phyloP scores from a whole-genome alignment of 805 yeast genomes.

The baker's yeast (Saccharomyces cerevisiae) region DNA sequence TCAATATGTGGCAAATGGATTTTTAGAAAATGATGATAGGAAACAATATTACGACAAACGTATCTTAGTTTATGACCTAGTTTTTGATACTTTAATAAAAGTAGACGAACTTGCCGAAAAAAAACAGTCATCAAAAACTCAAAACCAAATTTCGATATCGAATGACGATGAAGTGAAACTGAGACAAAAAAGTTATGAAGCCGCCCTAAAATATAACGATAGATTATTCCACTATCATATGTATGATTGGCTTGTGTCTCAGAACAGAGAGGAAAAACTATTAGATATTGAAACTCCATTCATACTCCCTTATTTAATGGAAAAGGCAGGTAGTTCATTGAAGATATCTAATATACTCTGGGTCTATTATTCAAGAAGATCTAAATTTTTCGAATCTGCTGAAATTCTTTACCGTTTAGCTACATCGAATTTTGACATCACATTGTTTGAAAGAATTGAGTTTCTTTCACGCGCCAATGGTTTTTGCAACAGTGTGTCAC shows the following conservation, averaged over 20 bases:
- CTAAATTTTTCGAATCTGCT: slow-evolving; percentile 77
- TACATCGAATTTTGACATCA: slow-evolving; percentile 59
- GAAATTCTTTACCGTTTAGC: slow-evolving; percentile 66
- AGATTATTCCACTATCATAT: slow-evolving; percentile 84
- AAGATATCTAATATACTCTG: slow-evolving; percentile 77
- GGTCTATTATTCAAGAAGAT: slow-evolving; percentile 80
- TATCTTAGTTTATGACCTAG: slow-evolving; percentile 54
- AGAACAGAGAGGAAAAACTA: slow-evolving; percentile 68
- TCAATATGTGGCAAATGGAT: slow-evolving; percentile 48
- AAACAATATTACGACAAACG: slow-evolving; percentile 45
- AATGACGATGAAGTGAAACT: slow-evolving; percentile 39
- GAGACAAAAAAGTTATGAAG: slow-evolving; percentile 64
- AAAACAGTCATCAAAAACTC: neutral
- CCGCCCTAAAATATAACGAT: slow-evolving; percentile 68
- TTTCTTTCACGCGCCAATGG: slow-evolving; percentile 87
- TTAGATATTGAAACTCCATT: slow-evolving; percentile 76
- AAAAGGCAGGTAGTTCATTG: slow-evolving; percentile 53
- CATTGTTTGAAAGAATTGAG: slow-evolving; percentile 71
- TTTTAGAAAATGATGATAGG: slow-evolving; percentile 43
- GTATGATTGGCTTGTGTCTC: slow-evolving; percentile 83
- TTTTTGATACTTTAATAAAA: slow-evolving; percentile 66
- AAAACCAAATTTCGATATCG: slow-evolving; percentile 9
- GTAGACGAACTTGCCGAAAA: slow-evolving; percentile 58
- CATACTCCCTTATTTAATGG: slow-evolving; percentile 67
- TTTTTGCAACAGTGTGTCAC: slow-evolving; percentile 77